Base-by-base conservation (phyloP, 306 rosid species). In the Trifolium fragiferum region DNA sequence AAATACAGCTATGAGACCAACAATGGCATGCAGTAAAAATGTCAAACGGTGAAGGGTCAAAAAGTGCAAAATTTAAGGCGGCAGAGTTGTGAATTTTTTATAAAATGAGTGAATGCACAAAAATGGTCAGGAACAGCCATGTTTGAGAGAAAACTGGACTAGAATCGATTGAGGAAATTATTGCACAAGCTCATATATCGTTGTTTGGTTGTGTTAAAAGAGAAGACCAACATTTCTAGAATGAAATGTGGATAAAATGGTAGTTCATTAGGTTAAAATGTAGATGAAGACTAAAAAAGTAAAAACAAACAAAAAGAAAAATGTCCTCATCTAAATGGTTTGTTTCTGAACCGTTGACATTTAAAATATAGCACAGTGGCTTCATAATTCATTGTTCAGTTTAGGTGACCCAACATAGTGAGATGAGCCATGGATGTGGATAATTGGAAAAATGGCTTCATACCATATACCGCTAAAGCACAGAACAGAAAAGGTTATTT, bases 401-500 rank as follows among this genome's bases (percentile, higher is more conserved):
- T 32, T 40, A 78, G 67, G n/a, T 5, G 16, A 53, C 51, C 30
- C 61, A 70, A 53, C 50, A 30, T 53, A 30, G 61, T 19, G 15
- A 20, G 20, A 20, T 16, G 66, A 32, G 12, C 62, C 61, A 51
- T 51, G 73, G 60, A 16, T 63, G 21, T 25, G 21, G 66, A 14
- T 38, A 14, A 35, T 62, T 47, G 23, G 58, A 69, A 44, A 70
- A 76, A 5, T 25, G 65, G 50, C 41, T 11, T 53, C 60, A 38
- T 35, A 54, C 47, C 30, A 59, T 62, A 32, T 9, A 16, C 72
- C 72, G 27, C 54, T 43, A 1, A 80, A 73, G 69, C 67, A 55
- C 46, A 65, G 73, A 5, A 47, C 53, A 40, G 57, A 66, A 61
- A 77, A 74, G 16, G 50, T 60, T 71, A 80, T 18, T 76, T 67